Evolutionary conservation across 306 rosid genomes (phyloP).

Genomic region (Hippophae gyantsensis): DNA sequence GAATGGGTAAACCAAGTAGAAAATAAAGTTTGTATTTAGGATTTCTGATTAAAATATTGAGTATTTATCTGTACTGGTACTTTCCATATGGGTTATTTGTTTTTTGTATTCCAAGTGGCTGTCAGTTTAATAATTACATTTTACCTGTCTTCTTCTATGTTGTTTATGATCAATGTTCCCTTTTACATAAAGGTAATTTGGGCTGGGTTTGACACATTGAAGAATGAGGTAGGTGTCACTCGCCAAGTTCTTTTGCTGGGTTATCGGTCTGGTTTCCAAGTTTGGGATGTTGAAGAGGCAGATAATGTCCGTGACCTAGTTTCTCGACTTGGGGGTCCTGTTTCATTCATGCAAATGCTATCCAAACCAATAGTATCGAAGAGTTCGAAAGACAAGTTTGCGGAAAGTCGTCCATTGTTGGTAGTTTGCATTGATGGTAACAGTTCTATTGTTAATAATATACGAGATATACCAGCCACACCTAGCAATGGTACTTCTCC

Average conservation of each 20-base stretch:
- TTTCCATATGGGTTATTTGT: no score
- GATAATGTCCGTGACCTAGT: conserved; percentile 68
- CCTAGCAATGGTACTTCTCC: conserved; percentile 30
- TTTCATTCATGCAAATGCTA: conserved; percentile 80
- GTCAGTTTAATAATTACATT: no score
- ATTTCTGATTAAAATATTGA: no score
- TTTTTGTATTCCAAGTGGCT: no score
- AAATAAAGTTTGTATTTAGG: no score
- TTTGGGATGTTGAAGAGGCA: conserved; percentile 97
- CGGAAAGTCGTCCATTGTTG: conserved; percentile 58
- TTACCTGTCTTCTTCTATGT: no score
- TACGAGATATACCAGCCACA: conserved; percentile 40
- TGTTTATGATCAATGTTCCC: background rate
- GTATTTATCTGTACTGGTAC: no score
- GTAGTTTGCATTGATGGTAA: conserved; percentile 70
- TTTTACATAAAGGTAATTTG: conserved; percentile 50
- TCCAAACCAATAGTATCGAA: conserved; percentile 66
- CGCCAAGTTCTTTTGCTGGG: conserved; percentile 82
- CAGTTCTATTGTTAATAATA: conserved; percentile 30
- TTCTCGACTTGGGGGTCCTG: conserved; percentile 77
- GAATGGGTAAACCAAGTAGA: no score
- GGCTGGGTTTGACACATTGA: conserved; percentile 95
- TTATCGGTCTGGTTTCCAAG: conserved; percentile 84
- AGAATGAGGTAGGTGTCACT: conserved; percentile 42
- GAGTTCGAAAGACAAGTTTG: conserved; percentile 53